A percentile compares a stretch with the other conserved stretches of the same genome.
These are phyloP conservation scores for Dissoconium aciculare DNA, from an alignment of 2,329 filamentous ascomycete species.

Conservation along the genomic window DNA sequence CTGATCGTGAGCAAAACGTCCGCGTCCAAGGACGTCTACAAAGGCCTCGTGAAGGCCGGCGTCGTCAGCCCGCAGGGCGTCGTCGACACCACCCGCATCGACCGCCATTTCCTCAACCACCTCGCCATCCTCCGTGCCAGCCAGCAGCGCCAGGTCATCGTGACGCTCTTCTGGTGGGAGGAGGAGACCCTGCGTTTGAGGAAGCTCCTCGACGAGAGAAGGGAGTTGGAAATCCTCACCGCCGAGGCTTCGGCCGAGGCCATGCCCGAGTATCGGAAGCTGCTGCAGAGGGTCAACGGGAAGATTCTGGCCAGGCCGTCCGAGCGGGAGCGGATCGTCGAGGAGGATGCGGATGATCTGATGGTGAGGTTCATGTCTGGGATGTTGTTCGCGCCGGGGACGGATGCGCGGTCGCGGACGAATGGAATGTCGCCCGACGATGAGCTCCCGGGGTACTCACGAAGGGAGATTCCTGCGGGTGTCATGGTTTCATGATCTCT, in stretches of 20 bases:
- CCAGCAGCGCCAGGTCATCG: constrained; percentile 5
- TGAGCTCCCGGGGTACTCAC: no score
- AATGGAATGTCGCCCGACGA: no score
- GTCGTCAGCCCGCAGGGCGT: constrained; percentile 2
- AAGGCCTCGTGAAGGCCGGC: constrained; percentile 5
- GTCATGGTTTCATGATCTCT: no score
- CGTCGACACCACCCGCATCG: constrained; percentile 5
- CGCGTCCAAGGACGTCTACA: constrained; percentile 3
- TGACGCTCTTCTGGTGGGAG: constrained; percentile 8
- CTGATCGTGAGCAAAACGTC: constrained; percentile 2
- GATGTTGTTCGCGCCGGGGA: not conserved
- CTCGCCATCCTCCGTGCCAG: constrained; percentile 3
- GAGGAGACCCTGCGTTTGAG: constrained; percentile 4
- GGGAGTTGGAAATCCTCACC: constrained; percentile 2
- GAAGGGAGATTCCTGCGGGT: no score
- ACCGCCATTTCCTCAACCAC: constrained; percentile 3
- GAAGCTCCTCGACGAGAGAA: constrained; percentile 3
- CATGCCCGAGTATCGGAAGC: not conserved
- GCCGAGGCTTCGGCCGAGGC: not conserved
- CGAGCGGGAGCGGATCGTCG: constrained; percentile 2
- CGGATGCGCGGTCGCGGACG: no score
- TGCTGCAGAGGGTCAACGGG: constrained; percentile 3
- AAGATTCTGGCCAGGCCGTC: constrained; percentile 4
- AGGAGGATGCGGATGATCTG: constrained; percentile 1
- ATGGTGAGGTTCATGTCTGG: not conserved